Conservation (phyloP, 345 rosid species). For the Corchorus olitorius region DNA sequence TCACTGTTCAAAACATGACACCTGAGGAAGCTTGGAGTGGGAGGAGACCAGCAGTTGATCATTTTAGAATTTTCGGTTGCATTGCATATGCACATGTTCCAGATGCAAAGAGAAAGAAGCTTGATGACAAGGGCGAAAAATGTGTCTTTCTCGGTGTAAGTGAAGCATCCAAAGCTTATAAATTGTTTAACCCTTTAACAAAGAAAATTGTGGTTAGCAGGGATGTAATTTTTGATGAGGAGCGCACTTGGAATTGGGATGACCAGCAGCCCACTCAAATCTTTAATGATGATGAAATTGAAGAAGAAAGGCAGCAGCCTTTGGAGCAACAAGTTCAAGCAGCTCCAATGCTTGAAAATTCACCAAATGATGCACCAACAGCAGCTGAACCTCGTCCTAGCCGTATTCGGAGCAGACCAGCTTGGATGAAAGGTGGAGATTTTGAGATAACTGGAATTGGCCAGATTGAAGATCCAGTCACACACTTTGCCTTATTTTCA, state of each 20-base stretch:
- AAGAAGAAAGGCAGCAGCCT: neutral
- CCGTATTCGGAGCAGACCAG: neutral
- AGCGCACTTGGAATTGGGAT: constrained; percentile 1
- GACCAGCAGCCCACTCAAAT: neutral
- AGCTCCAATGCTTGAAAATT: neutral
- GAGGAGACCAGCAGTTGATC: neutral
- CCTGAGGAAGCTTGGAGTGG: neutral
- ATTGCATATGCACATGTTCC: neutral
- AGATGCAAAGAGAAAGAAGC: neutral
- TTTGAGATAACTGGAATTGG: neutral
- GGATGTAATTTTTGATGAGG: neutral
- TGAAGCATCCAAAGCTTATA: neutral
- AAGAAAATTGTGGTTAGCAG: neutral
- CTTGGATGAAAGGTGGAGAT: neutral
- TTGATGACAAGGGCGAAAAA: constrained; percentile 7
- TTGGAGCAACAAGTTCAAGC: neutral
- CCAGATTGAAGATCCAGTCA: neutral
- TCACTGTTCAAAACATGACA: neutral
- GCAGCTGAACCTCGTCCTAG: neutral
- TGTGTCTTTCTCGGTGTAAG: neutral
- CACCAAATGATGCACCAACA: neutral
- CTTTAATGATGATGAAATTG: neutral
- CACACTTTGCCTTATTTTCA: neutral
- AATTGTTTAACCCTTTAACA: neutral
- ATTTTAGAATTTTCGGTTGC: neutral